A percentile compares a stretch with the other conserved stretches of the same genome.
These are phyloP conservation scores for Ophiocordyceps sinensis DNA, from an alignment of 2,329 filamentous ascomycete genomes.

Conservation along the genomic window DNA sequence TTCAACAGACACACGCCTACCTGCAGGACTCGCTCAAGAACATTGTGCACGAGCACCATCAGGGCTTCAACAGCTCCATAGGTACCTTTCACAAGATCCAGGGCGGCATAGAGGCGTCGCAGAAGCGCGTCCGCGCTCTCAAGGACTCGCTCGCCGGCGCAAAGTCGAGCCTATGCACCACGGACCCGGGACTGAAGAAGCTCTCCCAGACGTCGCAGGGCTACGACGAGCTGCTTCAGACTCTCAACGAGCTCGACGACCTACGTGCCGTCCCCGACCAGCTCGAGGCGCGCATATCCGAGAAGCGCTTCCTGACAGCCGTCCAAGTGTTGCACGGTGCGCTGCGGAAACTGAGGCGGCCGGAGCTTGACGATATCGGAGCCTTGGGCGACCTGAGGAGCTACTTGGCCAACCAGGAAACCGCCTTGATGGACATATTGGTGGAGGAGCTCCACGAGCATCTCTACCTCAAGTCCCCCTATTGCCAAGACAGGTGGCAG, in stretches of 20 bases:
- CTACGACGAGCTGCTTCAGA: conserved; percentile 80
- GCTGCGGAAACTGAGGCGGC: conserved; percentile 66
- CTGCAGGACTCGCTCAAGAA: conserved; percentile 86
- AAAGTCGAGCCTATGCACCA: conserved; percentile 67
- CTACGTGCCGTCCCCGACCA: conserved; percentile 81
- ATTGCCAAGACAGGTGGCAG: conserved; percentile 94
- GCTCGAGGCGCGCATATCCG: conserved; percentile 84
- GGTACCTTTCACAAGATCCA: conserved; percentile 99
- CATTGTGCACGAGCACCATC: conserved; percentile 96
- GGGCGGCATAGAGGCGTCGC: conserved; percentile 76
- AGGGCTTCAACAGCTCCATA: conserved; percentile 98
- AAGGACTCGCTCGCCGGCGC: conserved; percentile 72
- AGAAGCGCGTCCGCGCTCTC: conserved; percentile 67
- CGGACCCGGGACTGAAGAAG: conserved; percentile 82
- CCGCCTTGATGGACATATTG: conserved; percentile 78
- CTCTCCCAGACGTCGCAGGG: conserved; percentile 76
- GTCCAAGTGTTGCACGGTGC: conserved; percentile 87
- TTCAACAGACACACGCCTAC: conserved; percentile 69
- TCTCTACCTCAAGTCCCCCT: conserved; percentile 92
- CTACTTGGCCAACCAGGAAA: conserved; percentile 89
- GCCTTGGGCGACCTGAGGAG: conserved; percentile 72
- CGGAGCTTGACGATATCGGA: conserved; percentile 83
- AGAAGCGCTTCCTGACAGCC: conserved; percentile 86
- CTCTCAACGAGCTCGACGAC: conserved; percentile 73
- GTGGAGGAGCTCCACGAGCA: conserved; percentile 97